Percentiles rank a stretch among this genome's conserved stretches.
These are phyloP conservation scores for Isoetes taiwanensis DNA, from an alignment of 75 land plant genomes.

Conservation along the genomic window DNA sequence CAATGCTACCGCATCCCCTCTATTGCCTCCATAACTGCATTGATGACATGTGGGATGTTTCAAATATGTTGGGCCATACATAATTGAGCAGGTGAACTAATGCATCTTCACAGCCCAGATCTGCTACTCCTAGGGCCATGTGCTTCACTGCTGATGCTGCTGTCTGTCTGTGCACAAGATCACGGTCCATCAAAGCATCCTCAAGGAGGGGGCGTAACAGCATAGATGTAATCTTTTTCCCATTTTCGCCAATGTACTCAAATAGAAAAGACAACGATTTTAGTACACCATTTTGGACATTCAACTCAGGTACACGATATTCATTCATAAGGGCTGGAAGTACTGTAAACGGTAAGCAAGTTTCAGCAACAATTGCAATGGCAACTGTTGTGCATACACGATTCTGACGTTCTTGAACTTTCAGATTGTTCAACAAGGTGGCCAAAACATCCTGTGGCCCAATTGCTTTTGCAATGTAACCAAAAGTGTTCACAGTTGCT, in stretches of 20 bases:
- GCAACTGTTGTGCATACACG: conserved; percentile 99
- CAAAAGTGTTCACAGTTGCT: conserved; percentile 98
- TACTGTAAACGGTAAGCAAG: conserved; percentile 95
- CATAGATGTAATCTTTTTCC: conserved; percentile 98
- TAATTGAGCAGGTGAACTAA: conserved; percentile 74
- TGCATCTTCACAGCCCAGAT: conserved; percentile 95
- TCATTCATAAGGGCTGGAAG: conserved; percentile 95
- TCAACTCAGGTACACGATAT: conserved; percentile 89
- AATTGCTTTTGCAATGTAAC: conserved; percentile 95
- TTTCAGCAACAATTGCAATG: conserved; percentile 97
- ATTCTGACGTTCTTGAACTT: conserved; percentile 94
- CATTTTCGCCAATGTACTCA: conserved; percentile 98
- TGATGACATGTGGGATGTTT: conserved; percentile 99
- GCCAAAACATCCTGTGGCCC: conserved; percentile 98
- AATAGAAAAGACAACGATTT: conserved; percentile 93
- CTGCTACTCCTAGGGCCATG: conserved; percentile 96
- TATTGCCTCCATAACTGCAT: conserved; percentile 95
- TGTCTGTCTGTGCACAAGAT: conserved; percentile 92
- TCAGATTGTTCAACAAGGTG: conserved; percentile 80
- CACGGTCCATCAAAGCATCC: conserved; percentile 93
- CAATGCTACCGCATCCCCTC: conserved; percentile 97
- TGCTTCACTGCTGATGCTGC: conserved; percentile 98
- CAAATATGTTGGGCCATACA: conserved; percentile 97
- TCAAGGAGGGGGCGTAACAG: conserved; percentile 95
- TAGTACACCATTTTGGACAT: conserved; percentile 92